Evolutionary conservation across 1,284 basidiomycete species (phyloP).

Genomic region (Rhodotorula sp.): DNA sequence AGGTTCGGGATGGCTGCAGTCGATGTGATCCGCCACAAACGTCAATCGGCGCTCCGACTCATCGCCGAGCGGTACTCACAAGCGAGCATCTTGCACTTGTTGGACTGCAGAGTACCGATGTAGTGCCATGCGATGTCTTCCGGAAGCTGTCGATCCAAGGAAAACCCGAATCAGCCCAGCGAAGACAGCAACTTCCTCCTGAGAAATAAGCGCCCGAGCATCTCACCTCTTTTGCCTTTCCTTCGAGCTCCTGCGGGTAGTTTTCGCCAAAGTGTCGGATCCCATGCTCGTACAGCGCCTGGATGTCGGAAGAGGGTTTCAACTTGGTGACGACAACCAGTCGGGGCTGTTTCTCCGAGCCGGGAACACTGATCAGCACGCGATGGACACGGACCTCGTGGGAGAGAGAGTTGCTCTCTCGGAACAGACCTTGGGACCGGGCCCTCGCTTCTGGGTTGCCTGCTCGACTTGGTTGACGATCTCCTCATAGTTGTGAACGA

Average conservation of each 20-base stretch:
- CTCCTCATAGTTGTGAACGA: conserved; percentile 50
- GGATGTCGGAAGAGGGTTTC: conserved; percentile 83
- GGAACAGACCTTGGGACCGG: neutral
- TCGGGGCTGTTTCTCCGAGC: conserved; percentile 45
- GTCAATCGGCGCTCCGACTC: neutral
- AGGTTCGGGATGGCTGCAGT: conserved; percentile 79
- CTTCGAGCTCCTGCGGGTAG: conserved; percentile 92
- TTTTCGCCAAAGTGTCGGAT: conserved; percentile 96
- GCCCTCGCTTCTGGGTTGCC: conserved; percentile 32
- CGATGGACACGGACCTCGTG: neutral
- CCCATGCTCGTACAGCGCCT: conserved; percentile 71
- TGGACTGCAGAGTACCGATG: conserved; percentile 90
- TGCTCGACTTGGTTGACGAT: conserved; percentile 49
- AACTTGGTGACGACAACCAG: conserved; percentile 93
- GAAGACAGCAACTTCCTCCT: too few species aligned
- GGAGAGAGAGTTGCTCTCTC: neutral
- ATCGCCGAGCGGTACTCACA: conserved; percentile 53
- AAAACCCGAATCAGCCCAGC: neutral
- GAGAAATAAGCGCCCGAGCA: too few species aligned
- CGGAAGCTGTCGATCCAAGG: conserved; percentile 62
- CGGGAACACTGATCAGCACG: neutral
- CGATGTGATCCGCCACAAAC: neutral
- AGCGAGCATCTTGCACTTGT: conserved; percentile 89
- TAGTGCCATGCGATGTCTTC: conserved; percentile 91
- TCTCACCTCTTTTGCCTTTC: conserved; percentile 71